Base-by-base conservation (phyloP, 179 eudicot species). In the Beta corolliflora region DNA sequence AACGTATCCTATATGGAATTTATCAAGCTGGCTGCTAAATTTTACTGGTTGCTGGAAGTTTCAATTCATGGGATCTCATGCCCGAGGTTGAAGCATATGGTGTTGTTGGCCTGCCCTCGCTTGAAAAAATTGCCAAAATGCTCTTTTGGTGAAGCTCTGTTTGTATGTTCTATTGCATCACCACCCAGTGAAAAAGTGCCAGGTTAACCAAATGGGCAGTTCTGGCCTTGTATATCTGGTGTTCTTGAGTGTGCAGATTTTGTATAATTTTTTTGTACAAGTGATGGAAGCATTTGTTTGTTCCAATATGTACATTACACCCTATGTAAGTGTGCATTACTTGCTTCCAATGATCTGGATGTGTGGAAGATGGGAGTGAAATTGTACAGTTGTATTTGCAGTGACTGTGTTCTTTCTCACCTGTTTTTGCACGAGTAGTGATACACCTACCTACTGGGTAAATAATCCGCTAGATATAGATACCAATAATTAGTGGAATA, bases 141-240 rank as follows among this genome's bases (percentile, higher is more conserved):
- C 46, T 15, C 46, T 23, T 54, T 76, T 56, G 68, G 76, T 29
- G 76, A 23, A 72, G 5, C 14, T 81, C 71, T 54, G 63, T 65
- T 71, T 80, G 72, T 70, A 63, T 63, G 81, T 83, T 59, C 64
- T 65, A 61, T 59, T 77, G 61, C 77, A 53, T 55, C 54, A 75
- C 13, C 63, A 81, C 31, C 71, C 66, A 71, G 77, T 50, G 83
- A 60, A 58, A 25, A 56, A 70, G 59, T 73, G 77, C 63, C 73
- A 41, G 66, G 25, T 59, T 56, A 29, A 74, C 77, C 77, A 55
- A 56, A 31, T 16, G 63, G 59, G 41, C 66, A 46, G 54, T 60
- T 80, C 16, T n/a, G 69, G 75, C 48, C 48, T 56, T 77, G 16
- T 31, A 53, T 60, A 72, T 31, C 74, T 75, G 75, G 76, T 78